Base-by-base conservation (phyloP, 345 rosid species). In the Crucihimalaya himalaica region DNA sequence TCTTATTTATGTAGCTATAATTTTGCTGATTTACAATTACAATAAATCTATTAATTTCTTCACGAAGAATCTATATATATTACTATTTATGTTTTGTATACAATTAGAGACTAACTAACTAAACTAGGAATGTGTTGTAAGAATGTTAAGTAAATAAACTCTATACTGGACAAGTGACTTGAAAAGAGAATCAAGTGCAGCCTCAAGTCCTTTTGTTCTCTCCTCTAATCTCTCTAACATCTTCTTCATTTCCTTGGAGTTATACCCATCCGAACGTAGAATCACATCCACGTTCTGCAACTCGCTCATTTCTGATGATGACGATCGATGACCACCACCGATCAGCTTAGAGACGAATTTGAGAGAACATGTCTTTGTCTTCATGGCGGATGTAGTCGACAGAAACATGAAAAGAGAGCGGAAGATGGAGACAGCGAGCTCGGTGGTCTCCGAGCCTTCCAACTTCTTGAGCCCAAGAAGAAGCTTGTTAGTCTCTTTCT, bases 121-220 rank as follows among this genome's bases (percentile, higher is more conserved):
- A 10, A 37, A 58, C 63, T 57, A 77, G 10, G 47, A 37, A 48
- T 71, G 75, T 70, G 67, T 71, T 56, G 88, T 73, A 63, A 85
- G 83, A 40, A 81, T 79, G 72, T 86, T 83, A 4, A 86, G 89
- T 29, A 86, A 80, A 69, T 52, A 75, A 45, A 87, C 87, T 63
- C 86, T 85, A 42, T 82, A 81, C 61, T 79, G 83, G 7, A 81
- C 76, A 12, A 85, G 80, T 58, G 86, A 80, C 80, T 73, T 77
- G 56, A 81, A 83, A 68, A 85, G 34, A 18, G 78, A 78, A 42
- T 83, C 84, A 32, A 85, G 77, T 39, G 84, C 84, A 50, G 69
- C 42, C 56, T 83, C 91, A 68, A 87, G 66, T n/a, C 72, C 83
- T 43, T 83, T 76, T 70, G 82, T 72, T 31, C 79, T 75, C 50